These are phyloP conservation scores for Colletotrichum lindemuthianum DNA, from an alignment of 2,329 filamentous ascomycete genomes.

Conservation along the genomic window DNA sequence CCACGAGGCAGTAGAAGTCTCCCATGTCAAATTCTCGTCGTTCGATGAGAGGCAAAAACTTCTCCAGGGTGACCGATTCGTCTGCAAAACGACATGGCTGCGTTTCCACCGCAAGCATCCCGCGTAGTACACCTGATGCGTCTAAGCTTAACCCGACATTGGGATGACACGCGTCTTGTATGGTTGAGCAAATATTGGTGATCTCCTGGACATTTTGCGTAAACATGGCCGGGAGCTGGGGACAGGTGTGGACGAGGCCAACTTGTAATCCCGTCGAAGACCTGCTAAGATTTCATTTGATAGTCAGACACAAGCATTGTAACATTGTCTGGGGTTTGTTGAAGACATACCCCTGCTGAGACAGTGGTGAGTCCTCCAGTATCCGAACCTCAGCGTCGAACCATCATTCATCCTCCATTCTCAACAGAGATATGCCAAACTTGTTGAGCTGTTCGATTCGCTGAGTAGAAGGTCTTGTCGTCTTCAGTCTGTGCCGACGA, in stretches of 20 bases:
- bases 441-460: background rate
- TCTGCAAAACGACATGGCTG: background rate
- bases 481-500: background rate
- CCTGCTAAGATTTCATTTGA: too few relatives aligned
- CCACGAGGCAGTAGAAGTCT: constrained; percentile 5
- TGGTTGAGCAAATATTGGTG: background rate
- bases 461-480: background rate
- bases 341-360: too few relatives aligned
- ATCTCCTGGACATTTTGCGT: background rate
- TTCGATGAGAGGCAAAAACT: background rate
- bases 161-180: background rate
- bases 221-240: background rate
- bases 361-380: background rate
- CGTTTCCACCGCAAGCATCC: background rate
- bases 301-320: too few relatives aligned
- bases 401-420: background rate
- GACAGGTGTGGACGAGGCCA: background rate
- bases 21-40: background rate
- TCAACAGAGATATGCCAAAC: background rate
- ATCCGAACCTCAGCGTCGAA: constrained; percentile 6
- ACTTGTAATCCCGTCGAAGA: background rate
- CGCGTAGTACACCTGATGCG: background rate
- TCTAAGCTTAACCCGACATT: background rate
- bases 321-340: too few relatives aligned
- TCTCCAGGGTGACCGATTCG: background rate